Percentiles rank a stretch among this genome's conserved stretches.
Evolutionary conservation across 2,329 filamentous ascomycete species (phyloP).

Genomic region (Neofusicoccum kwambonambiense): DNA sequence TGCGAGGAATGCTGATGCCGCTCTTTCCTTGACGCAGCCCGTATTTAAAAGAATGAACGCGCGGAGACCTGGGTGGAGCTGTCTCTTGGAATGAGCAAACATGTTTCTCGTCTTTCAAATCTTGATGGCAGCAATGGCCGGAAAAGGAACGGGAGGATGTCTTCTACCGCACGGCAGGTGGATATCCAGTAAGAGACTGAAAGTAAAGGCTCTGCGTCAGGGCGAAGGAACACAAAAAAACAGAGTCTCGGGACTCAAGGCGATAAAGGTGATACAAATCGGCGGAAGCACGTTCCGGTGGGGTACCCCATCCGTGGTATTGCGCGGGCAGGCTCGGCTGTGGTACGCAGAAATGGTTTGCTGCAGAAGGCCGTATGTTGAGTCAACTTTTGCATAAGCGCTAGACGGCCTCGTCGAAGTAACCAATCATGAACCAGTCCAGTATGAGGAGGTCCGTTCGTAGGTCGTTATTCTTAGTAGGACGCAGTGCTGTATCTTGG

Average conservation of each 20-base stretch:
- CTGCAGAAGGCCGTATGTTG: not conserved
- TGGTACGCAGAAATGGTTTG: not conserved
- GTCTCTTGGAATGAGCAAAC: not conserved
- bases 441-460: not conserved
- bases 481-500: not conserved
- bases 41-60: not conserved
- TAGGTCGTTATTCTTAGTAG: constrained; percentile 1
- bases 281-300: not conserved
- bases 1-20: not conserved
- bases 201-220: not conserved
- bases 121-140: not conserved
- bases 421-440: not conserved
- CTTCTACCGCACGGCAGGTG: not conserved
- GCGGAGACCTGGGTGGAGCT: not conserved
- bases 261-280: not conserved
- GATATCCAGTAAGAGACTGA: not conserved
- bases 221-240: not conserved
- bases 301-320: not conserved
- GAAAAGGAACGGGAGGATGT: not conserved
- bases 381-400: not conserved
- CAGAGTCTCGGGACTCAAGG: not conserved
- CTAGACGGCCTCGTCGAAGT: not conserved
- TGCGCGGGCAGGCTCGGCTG: not conserved
- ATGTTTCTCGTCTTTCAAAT: not conserved
- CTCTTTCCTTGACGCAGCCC: not conserved